Conservation (phyloP, 345 rosid species). For the Brassica carinata region DNA sequence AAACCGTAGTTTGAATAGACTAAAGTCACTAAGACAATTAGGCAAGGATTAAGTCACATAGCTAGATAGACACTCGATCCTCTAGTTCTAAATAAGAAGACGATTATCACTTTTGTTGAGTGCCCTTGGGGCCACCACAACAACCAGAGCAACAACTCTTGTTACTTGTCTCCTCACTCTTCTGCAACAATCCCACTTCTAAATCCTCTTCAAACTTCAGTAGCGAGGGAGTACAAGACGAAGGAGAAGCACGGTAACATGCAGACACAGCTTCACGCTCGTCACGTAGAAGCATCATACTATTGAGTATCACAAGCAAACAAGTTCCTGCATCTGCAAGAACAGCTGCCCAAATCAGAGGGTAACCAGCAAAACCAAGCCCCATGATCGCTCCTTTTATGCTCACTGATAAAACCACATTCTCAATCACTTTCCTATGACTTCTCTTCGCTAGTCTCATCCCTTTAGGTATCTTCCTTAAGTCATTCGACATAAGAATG, state of each 20-base stretch:
- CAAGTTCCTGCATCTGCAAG: slow-evolving; percentile 91
- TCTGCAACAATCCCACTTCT: slow-evolving; percentile 32
- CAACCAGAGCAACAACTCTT: slow-evolving; percentile 29
- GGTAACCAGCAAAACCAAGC: slow-evolving; percentile 77
- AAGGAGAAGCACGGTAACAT: slow-evolving; percentile 32
- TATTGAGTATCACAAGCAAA: slow-evolving; percentile 74
- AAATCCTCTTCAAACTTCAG: slow-evolving; percentile 30
- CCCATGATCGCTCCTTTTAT: slow-evolving; percentile 67
- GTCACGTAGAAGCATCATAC: slow-evolving; percentile 66
- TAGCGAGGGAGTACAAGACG: neutral
- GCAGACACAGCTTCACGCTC: slow-evolving; percentile 12
- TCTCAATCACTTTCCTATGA: slow-evolving; percentile 65
- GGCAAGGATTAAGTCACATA: no score
- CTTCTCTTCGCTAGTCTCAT: slow-evolving; percentile 62
- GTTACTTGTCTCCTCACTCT: slow-evolving; percentile 24
- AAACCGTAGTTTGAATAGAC: neutral
- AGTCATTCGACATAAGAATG: slow-evolving; percentile 83
- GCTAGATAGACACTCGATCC: no score
- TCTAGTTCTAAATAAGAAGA: neutral
- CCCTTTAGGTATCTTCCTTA: slow-evolving; percentile 64
- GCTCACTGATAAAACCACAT: slow-evolving; percentile 59
- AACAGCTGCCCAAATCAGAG: slow-evolving; percentile 89
- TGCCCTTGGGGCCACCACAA: neutral
- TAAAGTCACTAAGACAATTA: neutral
- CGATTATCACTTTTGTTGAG: slow-evolving; percentile 2